Conservation (phyloP, 805 yeast species). For the Candida dajiaensis region DNA sequence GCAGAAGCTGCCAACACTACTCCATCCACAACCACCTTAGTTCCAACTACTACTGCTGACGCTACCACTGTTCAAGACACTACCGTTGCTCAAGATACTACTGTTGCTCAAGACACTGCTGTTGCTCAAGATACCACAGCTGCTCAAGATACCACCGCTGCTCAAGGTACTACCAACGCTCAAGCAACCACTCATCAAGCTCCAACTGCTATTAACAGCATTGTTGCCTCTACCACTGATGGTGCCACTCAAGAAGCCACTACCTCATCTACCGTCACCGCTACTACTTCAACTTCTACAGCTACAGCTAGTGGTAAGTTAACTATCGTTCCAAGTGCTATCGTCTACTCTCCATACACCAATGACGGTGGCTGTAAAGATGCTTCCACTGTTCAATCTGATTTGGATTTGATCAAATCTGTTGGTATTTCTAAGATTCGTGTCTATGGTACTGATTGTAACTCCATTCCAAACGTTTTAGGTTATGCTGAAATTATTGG, state of each 20-base stretch:
- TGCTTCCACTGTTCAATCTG: slow-evolving; percentile 45
- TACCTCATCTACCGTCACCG: slow-evolving; percentile 16
- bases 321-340: slow-evolving; percentile 42
- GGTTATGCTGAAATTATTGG: slow-evolving; percentile 58
- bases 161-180: slow-evolving; percentile 3
- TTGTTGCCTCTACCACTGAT: slow-evolving; percentile 28
- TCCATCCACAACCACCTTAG: slow-evolving; percentile 15
- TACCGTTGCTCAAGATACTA: neutral
- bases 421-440: slow-evolving; percentile 65
- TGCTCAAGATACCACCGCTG: slow-evolving; percentile 13
- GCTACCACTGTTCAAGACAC: slow-evolving; percentile 9
- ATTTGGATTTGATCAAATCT: slow-evolving; percentile 49
- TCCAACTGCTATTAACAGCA: slow-evolving; percentile 26
- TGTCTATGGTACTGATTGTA: slow-evolving; percentile 85
- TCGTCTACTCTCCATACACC: slow-evolving; percentile 77
- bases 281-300: slow-evolving; percentile 21
- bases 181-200: slow-evolving; percentile 26
- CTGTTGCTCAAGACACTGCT: slow-evolving; percentile 9
- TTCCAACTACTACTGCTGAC: slow-evolving; percentile 7
- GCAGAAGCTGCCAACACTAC: slow-evolving; percentile 12
- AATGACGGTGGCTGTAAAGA: slow-evolving; percentile 64
- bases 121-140: slow-evolving; percentile 15
- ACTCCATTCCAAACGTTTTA: slow-evolving; percentile 55
- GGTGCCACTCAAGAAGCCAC: slow-evolving; percentile 21
- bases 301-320: slow-evolving; percentile 18